Conservation (phyloP, 1,284 basidiomycete genomes). For the Heterobasidion annosum region DNA sequence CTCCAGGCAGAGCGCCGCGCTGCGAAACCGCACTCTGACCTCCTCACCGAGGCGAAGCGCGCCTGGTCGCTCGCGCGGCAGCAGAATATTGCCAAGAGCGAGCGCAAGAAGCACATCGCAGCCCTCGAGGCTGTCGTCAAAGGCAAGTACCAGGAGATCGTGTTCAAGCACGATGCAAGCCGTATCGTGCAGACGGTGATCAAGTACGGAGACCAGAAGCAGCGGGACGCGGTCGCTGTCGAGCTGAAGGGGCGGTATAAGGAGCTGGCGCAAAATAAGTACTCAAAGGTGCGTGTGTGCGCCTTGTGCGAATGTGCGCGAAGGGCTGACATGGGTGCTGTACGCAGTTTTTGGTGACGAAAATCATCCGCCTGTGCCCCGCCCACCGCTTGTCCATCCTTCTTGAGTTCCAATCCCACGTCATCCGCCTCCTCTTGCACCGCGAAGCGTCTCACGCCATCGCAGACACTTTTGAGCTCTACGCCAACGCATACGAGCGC, state of each 20-base stretch:
- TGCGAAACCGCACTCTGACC: conserved; percentile 68
- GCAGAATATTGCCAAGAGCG: conserved; percentile 61
- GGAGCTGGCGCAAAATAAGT: conserved; percentile 76
- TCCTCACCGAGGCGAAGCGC: conserved; percentile 68
- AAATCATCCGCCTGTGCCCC: conserved; percentile 75
- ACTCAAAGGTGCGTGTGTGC: conserved; percentile 62
- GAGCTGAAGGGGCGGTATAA: conserved; percentile 77
- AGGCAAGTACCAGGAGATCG: conserved; percentile 76
- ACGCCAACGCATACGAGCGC: conserved; percentile 76
- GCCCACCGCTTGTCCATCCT: conserved; percentile 65
- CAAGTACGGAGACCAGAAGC: conserved; percentile 73
- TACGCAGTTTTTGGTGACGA: conserved; percentile 74
- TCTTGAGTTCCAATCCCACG: conserved; percentile 64
- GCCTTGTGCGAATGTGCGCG: background rate
- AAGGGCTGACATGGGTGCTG: background rate
- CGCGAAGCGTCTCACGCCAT: conserved; percentile 76
- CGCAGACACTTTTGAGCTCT: conserved; percentile 81
- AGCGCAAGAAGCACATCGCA: conserved; percentile 65
- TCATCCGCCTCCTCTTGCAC: conserved; percentile 72
- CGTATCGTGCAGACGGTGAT: conserved; percentile 82
- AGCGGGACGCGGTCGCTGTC: conserved; percentile 68
- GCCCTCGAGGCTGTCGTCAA: conserved; percentile 68
- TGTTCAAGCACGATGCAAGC: conserved; percentile 86
- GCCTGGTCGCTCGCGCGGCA: conserved; percentile 77
- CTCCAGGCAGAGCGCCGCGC: conserved; percentile 61